Conservation (phyloP, 1,284 basidiomycete genomes). For the Caloboletus inedulis region DNA sequence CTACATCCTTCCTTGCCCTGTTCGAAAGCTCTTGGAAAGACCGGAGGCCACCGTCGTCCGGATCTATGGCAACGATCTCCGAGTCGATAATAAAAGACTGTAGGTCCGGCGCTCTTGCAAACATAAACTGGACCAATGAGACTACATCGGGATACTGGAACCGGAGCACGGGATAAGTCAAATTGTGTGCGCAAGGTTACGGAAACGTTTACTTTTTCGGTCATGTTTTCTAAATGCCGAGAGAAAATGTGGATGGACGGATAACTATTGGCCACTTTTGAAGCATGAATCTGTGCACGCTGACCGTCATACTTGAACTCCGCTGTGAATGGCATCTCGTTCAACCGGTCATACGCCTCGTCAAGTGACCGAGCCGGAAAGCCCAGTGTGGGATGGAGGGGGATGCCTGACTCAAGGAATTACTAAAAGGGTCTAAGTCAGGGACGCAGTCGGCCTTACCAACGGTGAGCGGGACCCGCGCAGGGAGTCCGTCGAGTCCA, state of each 20-base stretch:
- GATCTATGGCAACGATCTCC: conserved; percentile 79
- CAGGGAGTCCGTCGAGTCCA: conserved; percentile 59
- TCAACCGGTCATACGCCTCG: conserved; percentile 77
- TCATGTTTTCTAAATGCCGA: conserved; percentile 91
- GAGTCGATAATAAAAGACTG: conserved; percentile 81
- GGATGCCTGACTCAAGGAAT: conserved; percentile 50
- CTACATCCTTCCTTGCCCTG: conserved; percentile 84
- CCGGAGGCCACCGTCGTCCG: conserved; percentile 59
- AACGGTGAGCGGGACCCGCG: conserved; percentile 71
- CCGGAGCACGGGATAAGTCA: conserved; percentile 21
- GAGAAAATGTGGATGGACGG: conserved; percentile 75
- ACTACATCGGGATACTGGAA: conserved; percentile 85
- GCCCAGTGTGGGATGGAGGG: conserved; percentile 71
- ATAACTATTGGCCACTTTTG: conserved; percentile 41
- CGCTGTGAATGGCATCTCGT: conserved; percentile 65
- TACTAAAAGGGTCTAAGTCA: conserved; percentile 4
- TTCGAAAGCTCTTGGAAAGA: conserved; percentile 87
- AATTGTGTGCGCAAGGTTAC: conserved; percentile 5
- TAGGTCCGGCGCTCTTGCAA: conserved; percentile 42
- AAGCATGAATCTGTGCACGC: conserved; percentile 79
- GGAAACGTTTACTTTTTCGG: conserved; percentile 58
- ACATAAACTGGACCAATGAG: conserved; percentile 50
- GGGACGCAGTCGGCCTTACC: conserved; percentile 52
- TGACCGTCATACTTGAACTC: conserved; percentile 90
- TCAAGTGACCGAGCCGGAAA: conserved; percentile 83